phyloP scores from a whole-genome alignment of 306 rosid genomes.

The Carpinus viminea region DNA sequence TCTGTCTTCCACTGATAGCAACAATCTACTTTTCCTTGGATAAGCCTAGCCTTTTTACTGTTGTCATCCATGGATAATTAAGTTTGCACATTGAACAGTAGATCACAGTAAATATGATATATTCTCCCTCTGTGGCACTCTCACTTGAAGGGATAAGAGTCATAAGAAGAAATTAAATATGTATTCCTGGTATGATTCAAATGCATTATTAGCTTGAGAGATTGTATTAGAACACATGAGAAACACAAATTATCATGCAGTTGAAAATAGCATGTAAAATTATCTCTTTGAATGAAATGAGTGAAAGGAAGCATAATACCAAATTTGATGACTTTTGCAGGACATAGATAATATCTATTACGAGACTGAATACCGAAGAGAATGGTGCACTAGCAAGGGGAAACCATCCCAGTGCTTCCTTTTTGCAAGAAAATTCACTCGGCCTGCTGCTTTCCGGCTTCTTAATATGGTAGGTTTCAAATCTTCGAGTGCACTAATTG shows the following conservation, averaged over 20 bases:
- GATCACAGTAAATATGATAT: neutral
- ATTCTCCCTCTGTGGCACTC: neutral
- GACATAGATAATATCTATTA: slow-evolving; percentile 85
- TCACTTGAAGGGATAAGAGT: neutral
- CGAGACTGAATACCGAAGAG: slow-evolving; percentile 92
- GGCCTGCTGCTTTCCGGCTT: slow-evolving; percentile 93
- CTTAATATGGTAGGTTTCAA: slow-evolving; percentile 65
- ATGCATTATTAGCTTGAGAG: neutral
- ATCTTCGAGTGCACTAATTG: slow-evolving; percentile 4
- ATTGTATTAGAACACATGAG: neutral
- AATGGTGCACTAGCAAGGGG: slow-evolving; percentile 92
- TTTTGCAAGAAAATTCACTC: slow-evolving; percentile 89
- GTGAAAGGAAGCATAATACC: neutral
- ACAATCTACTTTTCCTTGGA: neutral
- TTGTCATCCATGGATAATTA: neutral
- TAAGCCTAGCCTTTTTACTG: neutral
- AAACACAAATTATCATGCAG: neutral
- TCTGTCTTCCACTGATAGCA: neutral
- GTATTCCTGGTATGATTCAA: neutral
- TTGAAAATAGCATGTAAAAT: slow-evolving; percentile 12
- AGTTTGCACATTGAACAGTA: neutral
- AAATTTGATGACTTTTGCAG: slow-evolving; percentile 44
- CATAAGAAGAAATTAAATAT: neutral
- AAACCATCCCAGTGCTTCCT: slow-evolving; percentile 91
- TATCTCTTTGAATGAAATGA: slow-evolving; percentile 11